phyloP scores from a whole-genome alignment of 208 protist genomes.

The Trypanosoma scelopori region DNA sequence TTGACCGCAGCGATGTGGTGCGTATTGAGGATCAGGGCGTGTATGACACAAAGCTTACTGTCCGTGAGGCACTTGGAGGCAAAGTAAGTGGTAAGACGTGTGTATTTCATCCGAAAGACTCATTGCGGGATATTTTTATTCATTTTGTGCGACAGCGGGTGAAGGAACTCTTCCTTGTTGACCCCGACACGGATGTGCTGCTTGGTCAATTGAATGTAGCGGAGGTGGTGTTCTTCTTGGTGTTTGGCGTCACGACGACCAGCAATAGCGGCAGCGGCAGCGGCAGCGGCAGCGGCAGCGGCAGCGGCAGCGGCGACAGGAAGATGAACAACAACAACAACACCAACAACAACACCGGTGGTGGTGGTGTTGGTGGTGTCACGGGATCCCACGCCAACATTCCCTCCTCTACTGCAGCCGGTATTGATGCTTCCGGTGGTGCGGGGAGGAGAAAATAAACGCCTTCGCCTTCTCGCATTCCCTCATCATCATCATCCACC shows the following conservation, averaged over 20 bases:
- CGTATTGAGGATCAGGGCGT: conserved; percentile 89
- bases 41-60: conserved; percentile 80
- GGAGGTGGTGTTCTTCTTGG: conserved; percentile 78
- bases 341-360: too few species aligned
- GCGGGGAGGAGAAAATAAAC: background rate
- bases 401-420: background rate
- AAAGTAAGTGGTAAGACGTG: conserved; percentile 53
- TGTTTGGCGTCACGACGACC: conserved; percentile 43
- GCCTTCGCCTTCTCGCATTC: too few species aligned
- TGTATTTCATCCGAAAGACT: conserved; percentile 77
- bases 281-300: too few species aligned
- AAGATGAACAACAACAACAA: too few species aligned
- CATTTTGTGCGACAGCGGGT: conserved; percentile 84
- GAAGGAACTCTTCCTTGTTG: conserved; percentile 85
- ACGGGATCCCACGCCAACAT: too few species aligned
- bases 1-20: conserved; percentile 81
- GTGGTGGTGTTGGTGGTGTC: too few species aligned
- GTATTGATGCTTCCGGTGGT: background rate
- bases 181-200: conserved; percentile 66
- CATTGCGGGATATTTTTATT: conserved; percentile 76
- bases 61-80: conserved; percentile 69
- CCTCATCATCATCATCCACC: too few species aligned
- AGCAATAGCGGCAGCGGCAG: background rate
- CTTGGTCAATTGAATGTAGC: conserved; percentile 74
- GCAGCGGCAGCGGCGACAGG: too few species aligned